Evolutionary conservation across 2,329 filamentous ascomycete species (phyloP).

Genomic region (Fulvia fulva): DNA sequence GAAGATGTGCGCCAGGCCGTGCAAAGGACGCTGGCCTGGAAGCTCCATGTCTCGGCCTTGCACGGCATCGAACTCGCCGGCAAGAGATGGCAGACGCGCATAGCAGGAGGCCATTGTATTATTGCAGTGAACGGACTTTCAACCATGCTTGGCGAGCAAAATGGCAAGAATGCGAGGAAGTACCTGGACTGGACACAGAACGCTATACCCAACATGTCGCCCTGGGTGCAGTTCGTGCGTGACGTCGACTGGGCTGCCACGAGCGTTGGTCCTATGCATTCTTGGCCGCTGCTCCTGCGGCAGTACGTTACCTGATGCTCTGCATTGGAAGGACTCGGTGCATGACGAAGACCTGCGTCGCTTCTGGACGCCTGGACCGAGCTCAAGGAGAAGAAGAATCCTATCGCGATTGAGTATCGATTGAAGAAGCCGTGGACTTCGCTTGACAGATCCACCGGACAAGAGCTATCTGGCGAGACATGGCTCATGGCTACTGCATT

Average conservation of each 20-base stretch:
- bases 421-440: constrained; percentile 36
- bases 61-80: constrained; percentile 15
- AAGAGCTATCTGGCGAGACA: constrained; percentile 27
- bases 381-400: constrained; percentile 31
- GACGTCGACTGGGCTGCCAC: constrained; percentile 30
- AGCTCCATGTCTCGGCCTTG: not conserved
- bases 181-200: constrained; percentile 30
- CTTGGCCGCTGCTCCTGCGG: constrained; percentile 27
- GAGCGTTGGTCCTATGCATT: constrained; percentile 26
- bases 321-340: constrained; percentile 18
- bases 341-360: constrained; percentile 35
- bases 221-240: constrained; percentile 26
- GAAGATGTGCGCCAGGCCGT: constrained; percentile 10
- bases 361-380: constrained; percentile 32
- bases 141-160: not conserved
- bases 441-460: constrained; percentile 25
- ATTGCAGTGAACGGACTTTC: constrained; percentile 2
- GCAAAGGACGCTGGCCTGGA: not conserved
- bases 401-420: constrained; percentile 37
- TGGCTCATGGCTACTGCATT: constrained; percentile 34
- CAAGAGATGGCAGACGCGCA: constrained; percentile 14
- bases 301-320: constrained; percentile 11
- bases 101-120: constrained; percentile 14
- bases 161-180: not conserved
- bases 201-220: constrained; percentile 18